phyloP scores from a whole-genome alignment of 139 green algal genomes.

The Picochlorum sp. region DNA sequence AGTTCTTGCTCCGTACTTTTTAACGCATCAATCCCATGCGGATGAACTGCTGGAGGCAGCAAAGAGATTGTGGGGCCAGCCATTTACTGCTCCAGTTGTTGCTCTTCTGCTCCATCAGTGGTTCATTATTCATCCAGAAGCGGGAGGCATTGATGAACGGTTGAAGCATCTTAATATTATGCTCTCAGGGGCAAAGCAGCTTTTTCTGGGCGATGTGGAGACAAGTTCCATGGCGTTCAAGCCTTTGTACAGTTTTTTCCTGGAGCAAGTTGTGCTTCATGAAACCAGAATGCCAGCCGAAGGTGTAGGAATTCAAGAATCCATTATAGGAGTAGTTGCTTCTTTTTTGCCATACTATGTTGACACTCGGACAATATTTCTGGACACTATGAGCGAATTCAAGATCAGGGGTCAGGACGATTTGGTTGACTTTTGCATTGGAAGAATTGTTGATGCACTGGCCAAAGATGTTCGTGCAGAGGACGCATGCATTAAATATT shows the following conservation, averaged over 20 bases:
- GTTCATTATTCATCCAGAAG: conserved; percentile 44
- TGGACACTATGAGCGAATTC: conserved; percentile 2
- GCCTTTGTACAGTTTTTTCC: conserved; percentile 50
- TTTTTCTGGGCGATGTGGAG: conserved; percentile 72
- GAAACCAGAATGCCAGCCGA: conserved; percentile 24
- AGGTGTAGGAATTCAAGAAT: conserved; percentile 22
- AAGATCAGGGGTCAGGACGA: not conserved
- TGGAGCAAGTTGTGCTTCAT: conserved; percentile 16
- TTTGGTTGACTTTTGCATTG: conserved; percentile 12
- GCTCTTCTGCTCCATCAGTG: conserved; percentile 68
- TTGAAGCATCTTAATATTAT: conserved; percentile 70
- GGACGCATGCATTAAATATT: conserved; percentile 33
- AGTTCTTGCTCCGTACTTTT: conserved; percentile 58
- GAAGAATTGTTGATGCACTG: not conserved
- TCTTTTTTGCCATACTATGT: conserved; percentile 63
- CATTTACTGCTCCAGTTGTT: conserved; percentile 54
- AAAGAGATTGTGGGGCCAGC: conserved; percentile 59
- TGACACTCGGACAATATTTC: conserved; percentile 1
- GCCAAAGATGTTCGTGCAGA: conserved; percentile 13
- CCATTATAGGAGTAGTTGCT: conserved; percentile 35
- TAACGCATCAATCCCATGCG: conserved; percentile 17
- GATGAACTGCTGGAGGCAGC: conserved; percentile 54
- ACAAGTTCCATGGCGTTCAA: conserved; percentile 36
- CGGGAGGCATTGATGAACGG: conserved; percentile 42
- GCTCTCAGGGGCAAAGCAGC: conserved; percentile 49